Percentiles rank a stretch among this genome's conserved stretches.
Conservation (phyloP, 495 filamentous ascomycete genomes). For the Filosporella fistucella region DNA sequence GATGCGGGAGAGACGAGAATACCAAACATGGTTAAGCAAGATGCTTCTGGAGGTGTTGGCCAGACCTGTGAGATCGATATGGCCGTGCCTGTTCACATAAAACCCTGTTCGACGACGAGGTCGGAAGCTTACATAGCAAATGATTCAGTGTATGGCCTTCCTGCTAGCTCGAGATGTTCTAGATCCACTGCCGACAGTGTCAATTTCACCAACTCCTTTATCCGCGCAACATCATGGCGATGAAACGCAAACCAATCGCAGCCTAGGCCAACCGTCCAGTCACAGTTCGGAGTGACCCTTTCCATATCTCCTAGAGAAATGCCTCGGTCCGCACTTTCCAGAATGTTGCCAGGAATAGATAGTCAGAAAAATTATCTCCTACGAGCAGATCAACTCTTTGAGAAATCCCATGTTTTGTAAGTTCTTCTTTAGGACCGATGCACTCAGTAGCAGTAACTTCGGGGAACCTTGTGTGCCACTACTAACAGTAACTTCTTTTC, state of each 20-base stretch:
- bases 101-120: too few relatives aligned
- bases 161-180: not conserved
- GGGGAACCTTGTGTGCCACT: not conserved
- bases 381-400: constrained; percentile 53
- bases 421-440: constrained; percentile 47
- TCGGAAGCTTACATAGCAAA: not conserved
- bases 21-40: not conserved
- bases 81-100: not conserved
- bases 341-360: constrained; percentile 48
- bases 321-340: constrained; percentile 23
- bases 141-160: not conserved
- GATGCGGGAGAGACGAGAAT: not conserved
- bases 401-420: constrained; percentile 42
- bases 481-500: constrained; percentile 1
- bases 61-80: not conserved
- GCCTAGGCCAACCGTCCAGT: constrained; percentile 1
- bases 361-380: constrained; percentile 60
- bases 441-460: constrained; percentile 30
- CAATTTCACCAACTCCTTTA: not conserved
- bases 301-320: not conserved
- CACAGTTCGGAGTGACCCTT: constrained; percentile 1
- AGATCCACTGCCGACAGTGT: not conserved
- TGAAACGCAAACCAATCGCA: constrained; percentile 3
- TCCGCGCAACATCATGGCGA: not conserved
- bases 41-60: not conserved